Conservation (phyloP, 2,329 filamentous ascomycete species). For the Metarhizium humberi region DNA sequence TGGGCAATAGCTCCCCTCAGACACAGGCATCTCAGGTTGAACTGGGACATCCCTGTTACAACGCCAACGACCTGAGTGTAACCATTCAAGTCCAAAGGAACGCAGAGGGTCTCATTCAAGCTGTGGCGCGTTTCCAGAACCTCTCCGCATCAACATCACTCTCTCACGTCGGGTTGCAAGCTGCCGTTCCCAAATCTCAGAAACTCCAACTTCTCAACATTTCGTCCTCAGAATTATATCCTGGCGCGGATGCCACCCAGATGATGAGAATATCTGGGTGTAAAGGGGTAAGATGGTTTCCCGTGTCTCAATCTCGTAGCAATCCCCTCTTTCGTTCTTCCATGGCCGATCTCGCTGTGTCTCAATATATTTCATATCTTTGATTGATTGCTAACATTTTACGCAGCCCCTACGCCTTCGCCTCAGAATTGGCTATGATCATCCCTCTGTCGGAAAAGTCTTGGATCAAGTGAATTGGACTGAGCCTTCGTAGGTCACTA, state of each 20-base stretch:
- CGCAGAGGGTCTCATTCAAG: slow-evolving; percentile 68
- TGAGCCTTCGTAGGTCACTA: slow-evolving; percentile 48
- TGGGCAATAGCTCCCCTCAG: slow-evolving; percentile 40
- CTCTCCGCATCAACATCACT: slow-evolving; percentile 55
- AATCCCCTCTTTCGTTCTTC: neutral
- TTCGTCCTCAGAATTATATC: slow-evolving; percentile 65
- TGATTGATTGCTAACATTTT: slow-evolving; percentile 9
- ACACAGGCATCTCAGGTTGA: slow-evolving; percentile 29
- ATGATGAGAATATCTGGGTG: slow-evolving; percentile 79
- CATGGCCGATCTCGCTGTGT: neutral
- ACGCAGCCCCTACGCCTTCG: slow-evolving; percentile 71
- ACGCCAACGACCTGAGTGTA: slow-evolving; percentile 75
- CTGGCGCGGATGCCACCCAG: slow-evolving; percentile 78
- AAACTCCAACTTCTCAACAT: slow-evolving; percentile 89
- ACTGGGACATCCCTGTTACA: slow-evolving; percentile 65
- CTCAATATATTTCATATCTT: neutral
- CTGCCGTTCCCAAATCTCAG: slow-evolving; percentile 92
- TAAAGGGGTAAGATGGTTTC: slow-evolving; percentile 66
- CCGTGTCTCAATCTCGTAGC: neutral
- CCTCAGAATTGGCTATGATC: slow-evolving; percentile 73
- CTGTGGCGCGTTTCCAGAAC: slow-evolving; percentile 78
- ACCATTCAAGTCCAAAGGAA: slow-evolving; percentile 79
- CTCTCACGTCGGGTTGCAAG: slow-evolving; percentile 74
- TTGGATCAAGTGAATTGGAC: slow-evolving; percentile 97
- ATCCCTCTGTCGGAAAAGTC: slow-evolving; percentile 59